phyloP scores from a whole-genome alignment of 2,329 filamentous ascomycete species.

The Trichoderma sp. region DNA sequence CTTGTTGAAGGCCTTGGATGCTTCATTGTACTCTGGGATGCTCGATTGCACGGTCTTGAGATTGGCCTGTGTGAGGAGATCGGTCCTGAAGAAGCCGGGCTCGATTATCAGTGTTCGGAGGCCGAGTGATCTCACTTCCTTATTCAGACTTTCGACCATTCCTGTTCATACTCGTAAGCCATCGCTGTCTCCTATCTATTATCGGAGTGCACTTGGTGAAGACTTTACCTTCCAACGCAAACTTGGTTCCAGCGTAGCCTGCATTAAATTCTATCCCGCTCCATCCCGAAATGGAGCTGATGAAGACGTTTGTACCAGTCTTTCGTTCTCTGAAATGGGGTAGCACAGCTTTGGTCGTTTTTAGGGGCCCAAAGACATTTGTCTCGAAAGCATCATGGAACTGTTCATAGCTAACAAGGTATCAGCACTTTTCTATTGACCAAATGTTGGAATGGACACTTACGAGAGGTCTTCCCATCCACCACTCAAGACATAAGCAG shows the following conservation, averaged over 20 bases:
- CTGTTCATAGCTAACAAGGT: neutral
- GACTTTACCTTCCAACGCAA: conserved; percentile 16
- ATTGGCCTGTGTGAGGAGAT: conserved; percentile 10
- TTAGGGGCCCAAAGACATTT: conserved; percentile 9
- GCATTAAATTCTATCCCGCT: conserved; percentile 7
- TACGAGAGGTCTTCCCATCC: conserved; percentile 14
- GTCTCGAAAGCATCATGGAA: conserved; percentile 3
- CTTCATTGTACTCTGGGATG: conserved; percentile 17
- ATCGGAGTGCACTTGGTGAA: too few relatives aligned
- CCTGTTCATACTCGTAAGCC: neutral
- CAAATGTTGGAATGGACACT: neutral
- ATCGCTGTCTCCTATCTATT: rapidly evolving
- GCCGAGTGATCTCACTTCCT: conserved; percentile 9
- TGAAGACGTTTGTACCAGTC: conserved; percentile 18
- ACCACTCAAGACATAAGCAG: conserved; percentile 20
- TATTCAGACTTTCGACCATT: conserved; percentile 19
- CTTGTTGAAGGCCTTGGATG: neutral
- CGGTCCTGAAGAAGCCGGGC: conserved; percentile 17
- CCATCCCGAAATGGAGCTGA: conserved; percentile 17
- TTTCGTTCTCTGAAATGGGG: conserved; percentile 16
- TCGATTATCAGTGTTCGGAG: conserved; percentile 16
- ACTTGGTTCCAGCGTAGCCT: conserved; percentile 19
- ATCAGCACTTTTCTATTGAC: neutral
- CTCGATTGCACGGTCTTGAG: neutral
- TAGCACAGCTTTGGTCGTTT: neutral